Conservation (phyloP, 2,329 filamentous ascomycete genomes). For the Elsinoe ampelina region DNA sequence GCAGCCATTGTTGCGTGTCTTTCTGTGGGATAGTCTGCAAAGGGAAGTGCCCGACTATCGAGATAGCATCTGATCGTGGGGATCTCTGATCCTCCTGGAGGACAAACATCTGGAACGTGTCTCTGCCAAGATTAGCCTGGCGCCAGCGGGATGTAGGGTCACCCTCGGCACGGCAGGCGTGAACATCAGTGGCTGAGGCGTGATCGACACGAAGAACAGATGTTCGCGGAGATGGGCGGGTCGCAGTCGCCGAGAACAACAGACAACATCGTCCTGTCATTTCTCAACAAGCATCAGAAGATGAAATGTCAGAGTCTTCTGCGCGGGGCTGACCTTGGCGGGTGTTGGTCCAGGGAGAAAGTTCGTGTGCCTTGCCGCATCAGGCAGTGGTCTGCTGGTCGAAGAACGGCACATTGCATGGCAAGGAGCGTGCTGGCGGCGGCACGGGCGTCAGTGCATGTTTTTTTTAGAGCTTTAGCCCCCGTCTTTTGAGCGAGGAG, state of each 20-base stretch:
- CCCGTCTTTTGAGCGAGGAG: not conserved
- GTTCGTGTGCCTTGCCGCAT: not conserved
- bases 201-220: not conserved
- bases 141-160: not conserved
- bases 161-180: not conserved
- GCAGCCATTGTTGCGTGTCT: no score
- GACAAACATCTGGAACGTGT: not conserved
- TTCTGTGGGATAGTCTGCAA: no score
- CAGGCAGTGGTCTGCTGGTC: not conserved
- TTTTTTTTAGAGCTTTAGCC: no score
- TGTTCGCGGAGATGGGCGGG: not conserved
- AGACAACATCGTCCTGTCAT: not conserved
- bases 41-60: no score
- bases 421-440: not conserved
- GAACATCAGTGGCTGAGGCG: not conserved
- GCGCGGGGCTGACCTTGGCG: not conserved
- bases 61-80: no score
- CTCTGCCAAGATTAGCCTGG: not conserved
- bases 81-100: not conserved
- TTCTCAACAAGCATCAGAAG: slow-evolving; percentile 4
- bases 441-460: not conserved
- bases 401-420: not conserved
- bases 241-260: no score
- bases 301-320: not conserved
- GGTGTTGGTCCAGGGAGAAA: not conserved